Evolutionary conservation across 192 early-diverging fungal species (phyloP).

Genomic region (Helicostylum pulchrum): DNA sequence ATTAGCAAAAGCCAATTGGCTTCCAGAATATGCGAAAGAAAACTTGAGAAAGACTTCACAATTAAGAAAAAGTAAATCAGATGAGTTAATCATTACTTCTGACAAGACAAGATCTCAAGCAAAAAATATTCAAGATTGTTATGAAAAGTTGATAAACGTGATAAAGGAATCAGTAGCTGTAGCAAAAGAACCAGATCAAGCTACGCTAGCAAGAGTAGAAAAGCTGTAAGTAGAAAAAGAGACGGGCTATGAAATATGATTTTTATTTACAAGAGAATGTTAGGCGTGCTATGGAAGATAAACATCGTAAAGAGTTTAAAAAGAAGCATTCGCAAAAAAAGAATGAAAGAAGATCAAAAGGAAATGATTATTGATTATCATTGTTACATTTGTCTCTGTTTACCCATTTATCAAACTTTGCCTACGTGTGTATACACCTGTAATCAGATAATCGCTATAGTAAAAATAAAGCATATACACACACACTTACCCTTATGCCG

Average conservation of each 20-base stretch:
- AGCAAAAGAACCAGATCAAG: constrained; percentile 62
- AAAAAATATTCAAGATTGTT: constrained; percentile 78
- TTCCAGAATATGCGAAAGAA: constrained; percentile 68
- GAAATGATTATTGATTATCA: constrained; percentile 37
- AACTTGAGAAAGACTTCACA: constrained; percentile 39
- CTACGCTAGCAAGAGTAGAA: constrained; percentile 58
- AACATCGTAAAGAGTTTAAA: constrained; percentile 58
- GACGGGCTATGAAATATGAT: background rate
- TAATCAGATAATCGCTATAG: too few relatives aligned
- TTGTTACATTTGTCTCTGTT: too few relatives aligned
- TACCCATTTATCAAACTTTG: too few relatives aligned
- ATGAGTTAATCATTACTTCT: constrained; percentile 73
- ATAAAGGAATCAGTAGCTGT: constrained; percentile 62
- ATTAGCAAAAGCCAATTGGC: constrained; percentile 63
- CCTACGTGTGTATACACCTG: too few relatives aligned
- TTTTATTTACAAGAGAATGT: background rate
- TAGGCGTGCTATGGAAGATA: constrained; percentile 38
- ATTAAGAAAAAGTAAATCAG: constrained; percentile 58
- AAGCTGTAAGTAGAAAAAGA: constrained; percentile 43
- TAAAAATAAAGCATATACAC: too few relatives aligned
- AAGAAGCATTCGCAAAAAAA: constrained; percentile 66
- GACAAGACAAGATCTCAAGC: constrained; percentile 72
- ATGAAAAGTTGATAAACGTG: constrained; percentile 63
- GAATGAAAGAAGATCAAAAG: constrained; percentile 49
- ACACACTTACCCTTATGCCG: too few relatives aligned